Conservation (phyloP, 1,284 basidiomycete genomes). For the Boletellus deceptivus region DNA sequence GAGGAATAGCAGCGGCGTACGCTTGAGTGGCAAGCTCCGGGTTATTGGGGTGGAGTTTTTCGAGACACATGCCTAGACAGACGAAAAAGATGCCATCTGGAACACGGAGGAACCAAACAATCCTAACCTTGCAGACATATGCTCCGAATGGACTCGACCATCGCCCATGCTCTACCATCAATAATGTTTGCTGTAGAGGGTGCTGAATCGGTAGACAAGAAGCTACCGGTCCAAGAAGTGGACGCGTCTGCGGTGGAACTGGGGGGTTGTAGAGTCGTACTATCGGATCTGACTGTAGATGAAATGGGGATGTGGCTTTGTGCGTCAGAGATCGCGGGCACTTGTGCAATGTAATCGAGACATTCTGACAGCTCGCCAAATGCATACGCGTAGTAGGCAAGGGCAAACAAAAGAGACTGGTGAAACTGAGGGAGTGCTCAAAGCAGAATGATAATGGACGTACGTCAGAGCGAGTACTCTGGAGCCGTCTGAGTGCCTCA, state of each 20-base stretch:
- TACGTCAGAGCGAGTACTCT: constrained; percentile 60
- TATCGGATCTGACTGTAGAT: constrained; percentile 42
- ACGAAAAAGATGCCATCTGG: neutral
- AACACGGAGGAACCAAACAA: neutral
- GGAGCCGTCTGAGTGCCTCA: constrained; percentile 48
- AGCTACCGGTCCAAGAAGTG: constrained; percentile 48
- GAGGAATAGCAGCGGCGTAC: constrained; percentile 54
- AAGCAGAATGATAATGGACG: constrained; percentile 30
- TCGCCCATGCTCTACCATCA: constrained; percentile 65
- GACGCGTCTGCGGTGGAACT: constrained; percentile 39
- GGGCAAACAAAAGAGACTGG: constrained; percentile 58
- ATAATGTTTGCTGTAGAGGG: constrained; percentile 48
- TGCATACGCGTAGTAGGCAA: constrained; percentile 79
- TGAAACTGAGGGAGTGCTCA: constrained; percentile 6
- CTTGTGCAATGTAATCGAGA: constrained; percentile 52
- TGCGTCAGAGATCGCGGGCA: constrained; percentile 53
- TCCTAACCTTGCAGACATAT: constrained; percentile 65
- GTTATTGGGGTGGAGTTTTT: constrained; percentile 48
- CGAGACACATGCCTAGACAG: constrained; percentile 48
- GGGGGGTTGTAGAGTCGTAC: constrained; percentile 38
- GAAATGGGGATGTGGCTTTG: constrained; percentile 49
- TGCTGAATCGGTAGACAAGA: constrained; percentile 41
- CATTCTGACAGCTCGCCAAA: constrained; percentile 65
- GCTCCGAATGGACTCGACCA: constrained; percentile 62
- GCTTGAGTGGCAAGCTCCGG: constrained; percentile 47